Base-by-base conservation (phyloP, 805 yeast genomes). In the Kodamaea sagamina region DNA sequence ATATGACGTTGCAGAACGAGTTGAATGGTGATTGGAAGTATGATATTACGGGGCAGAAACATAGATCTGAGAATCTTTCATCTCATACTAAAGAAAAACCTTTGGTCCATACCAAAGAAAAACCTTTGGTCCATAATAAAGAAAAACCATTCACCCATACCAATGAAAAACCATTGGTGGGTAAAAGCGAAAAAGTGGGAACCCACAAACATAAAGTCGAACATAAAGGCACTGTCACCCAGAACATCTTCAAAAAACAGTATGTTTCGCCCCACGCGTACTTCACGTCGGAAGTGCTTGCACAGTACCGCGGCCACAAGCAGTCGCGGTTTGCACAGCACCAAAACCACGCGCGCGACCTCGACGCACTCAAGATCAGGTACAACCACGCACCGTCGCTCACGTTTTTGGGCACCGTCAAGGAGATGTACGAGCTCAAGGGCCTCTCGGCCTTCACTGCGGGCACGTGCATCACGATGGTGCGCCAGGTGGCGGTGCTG, bases 401-500 rank as follows among this genome's bases (percentile, higher is more conserved):
- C 32, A 75, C 81, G 1, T 69, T 83, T 34, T 55, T 73, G 28
- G 72, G 73, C 4, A 76, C 85, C 0, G 60, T 80, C 4, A 71
- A 68, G 43, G 90, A 86, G 55, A 87, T 90, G 58, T 86, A 85
- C 57, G 58, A 63, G 35, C 71, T 84, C 6, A 79, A 89, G 47
- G 97, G 98, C 0, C 43, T 84, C 1, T 62, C 78, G 28, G 95
- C 96, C 1, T 89, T 88, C 54, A 73, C 82, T 18, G 90, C 87
- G 52, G 98, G 97, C 16, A 75, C 90, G 10, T 63, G 78, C 45
- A 86, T 95, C n/a, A 92, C 99, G 0, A 65, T 89, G 15, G 62
- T 82, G 7, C 77, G 98, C 52, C 98, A 92, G 57, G 75, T 82
- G 1, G 75, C 84, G 32, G 84, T 86, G 48, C 82, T 95, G 15